Percentiles rank a stretch among this genome's conserved stretches.
phyloP scores from a whole-genome alignment of 345 rosid species.

The Garcia nutans region DNA sequence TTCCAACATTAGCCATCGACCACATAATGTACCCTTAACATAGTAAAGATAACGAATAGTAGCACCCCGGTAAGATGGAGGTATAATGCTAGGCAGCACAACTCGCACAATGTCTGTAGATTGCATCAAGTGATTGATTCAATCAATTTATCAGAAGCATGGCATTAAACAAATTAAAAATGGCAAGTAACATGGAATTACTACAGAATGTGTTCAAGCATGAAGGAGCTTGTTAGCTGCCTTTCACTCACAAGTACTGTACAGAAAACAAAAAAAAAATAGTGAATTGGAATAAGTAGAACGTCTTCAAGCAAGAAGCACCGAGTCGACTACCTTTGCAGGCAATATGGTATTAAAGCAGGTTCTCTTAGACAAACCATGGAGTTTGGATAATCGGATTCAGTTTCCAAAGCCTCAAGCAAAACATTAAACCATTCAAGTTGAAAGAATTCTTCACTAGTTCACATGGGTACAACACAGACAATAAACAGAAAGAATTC shows the following conservation, averaged over 20 bases:
- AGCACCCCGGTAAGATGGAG: conserved; percentile 86
- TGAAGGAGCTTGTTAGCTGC: not conserved
- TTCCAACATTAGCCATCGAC: conserved; percentile 65
- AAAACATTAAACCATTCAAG: not conserved
- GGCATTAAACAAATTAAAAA: not conserved
- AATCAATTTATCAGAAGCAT: conserved; percentile 1
- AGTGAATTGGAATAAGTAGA: not conserved
- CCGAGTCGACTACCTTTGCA: no score
- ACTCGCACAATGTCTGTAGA: conserved; percentile 70
- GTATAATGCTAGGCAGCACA: conserved; percentile 66
- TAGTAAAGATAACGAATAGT: conserved; percentile 86
- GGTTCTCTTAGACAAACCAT: not conserved
- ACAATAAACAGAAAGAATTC: not conserved
- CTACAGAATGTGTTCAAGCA: not conserved
- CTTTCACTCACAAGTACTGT: not conserved
- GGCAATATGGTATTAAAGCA: no score
- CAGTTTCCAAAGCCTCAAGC: not conserved
- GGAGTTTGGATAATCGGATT: not conserved
- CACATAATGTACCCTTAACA: conserved; percentile 56
- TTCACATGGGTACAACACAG: not conserved
- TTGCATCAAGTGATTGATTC: conserved; percentile 7
- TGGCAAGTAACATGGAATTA: not conserved
- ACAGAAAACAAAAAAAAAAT: not conserved
- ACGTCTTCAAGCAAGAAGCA: no score
- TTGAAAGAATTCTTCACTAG: not conserved